phyloP scores from a whole-genome alignment of 257 asterid genomes.

The Solanum chiquidenum region DNA sequence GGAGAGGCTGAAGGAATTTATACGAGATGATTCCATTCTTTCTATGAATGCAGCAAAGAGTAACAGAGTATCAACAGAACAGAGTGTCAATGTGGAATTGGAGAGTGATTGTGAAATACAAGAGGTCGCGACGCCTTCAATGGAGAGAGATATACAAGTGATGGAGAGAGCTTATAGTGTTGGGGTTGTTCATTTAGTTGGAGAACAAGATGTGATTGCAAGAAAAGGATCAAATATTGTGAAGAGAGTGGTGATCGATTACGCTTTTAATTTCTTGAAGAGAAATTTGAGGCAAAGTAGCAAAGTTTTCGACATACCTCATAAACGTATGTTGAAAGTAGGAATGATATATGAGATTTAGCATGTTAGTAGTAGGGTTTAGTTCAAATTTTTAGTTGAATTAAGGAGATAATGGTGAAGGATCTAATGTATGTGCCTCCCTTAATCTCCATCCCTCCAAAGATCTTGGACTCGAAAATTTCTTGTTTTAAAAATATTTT shows the following conservation, averaged over 20 bases:
- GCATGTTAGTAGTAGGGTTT: not conserved
- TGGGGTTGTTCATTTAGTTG: slow-evolving; percentile 54
- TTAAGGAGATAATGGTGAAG: not conserved
- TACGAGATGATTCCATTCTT: slow-evolving; percentile 9
- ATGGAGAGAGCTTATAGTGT: slow-evolving; percentile 18
- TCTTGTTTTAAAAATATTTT: not conserved
- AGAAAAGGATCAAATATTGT: slow-evolving; percentile 21
- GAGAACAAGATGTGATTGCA: slow-evolving; percentile 53
- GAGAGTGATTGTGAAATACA: not conserved
- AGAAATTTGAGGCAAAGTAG: slow-evolving; percentile 40
- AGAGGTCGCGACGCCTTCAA: not conserved
- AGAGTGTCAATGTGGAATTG: not conserved
- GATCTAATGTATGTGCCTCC: not conserved
- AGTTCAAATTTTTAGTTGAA: not conserved
- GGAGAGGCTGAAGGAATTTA: slow-evolving; percentile 29
- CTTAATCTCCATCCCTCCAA: not conserved
- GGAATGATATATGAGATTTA: slow-evolving; percentile 45
- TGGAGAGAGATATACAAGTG: not conserved
- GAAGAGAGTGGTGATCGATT: slow-evolving; percentile 39
- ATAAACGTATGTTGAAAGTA: slow-evolving; percentile 49
- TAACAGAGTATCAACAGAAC: not conserved
- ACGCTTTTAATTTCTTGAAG: slow-evolving; percentile 45
- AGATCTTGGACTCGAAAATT: not conserved
- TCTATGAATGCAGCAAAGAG: not conserved
- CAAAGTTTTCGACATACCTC: slow-evolving; percentile 46